Percentiles rank a stretch among this genome's conserved stretches.
Evolutionary conservation across 2,329 filamentous ascomycete genomes (phyloP).

Genomic region (Dryadomyces quercivorus): DNA sequence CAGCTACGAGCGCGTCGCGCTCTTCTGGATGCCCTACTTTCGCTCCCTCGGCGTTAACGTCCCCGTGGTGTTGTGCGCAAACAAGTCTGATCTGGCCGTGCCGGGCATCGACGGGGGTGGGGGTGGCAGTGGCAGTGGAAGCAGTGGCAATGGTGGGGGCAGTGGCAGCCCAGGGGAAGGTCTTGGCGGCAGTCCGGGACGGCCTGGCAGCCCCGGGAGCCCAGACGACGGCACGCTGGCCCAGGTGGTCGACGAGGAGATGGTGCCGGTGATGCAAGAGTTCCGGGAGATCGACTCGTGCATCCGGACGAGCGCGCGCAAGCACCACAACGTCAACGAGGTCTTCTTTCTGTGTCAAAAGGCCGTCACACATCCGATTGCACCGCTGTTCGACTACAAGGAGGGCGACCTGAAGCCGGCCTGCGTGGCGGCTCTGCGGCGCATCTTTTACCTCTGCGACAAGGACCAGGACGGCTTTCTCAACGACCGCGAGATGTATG

Average conservation of each 20-base stretch:
- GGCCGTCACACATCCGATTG: constrained; percentile 92
- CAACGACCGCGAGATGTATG: constrained; percentile 77
- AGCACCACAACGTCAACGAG: constrained; percentile 89
- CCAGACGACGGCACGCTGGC: constrained; percentile 53
- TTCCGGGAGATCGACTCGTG: constrained; percentile 99
- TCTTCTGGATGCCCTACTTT: constrained; percentile 99
- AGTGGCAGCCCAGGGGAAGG: background rate
- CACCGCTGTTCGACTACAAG: constrained; percentile 92
- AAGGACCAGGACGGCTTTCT: constrained; percentile 91
- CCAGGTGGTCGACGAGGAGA: constrained; percentile 89
- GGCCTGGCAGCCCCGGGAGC: constrained; percentile 16
- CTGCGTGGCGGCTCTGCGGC: constrained; percentile 71
- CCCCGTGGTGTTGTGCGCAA: constrained; percentile 89
- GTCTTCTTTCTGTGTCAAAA: constrained; percentile 98
- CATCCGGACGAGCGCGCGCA: constrained; percentile 83
- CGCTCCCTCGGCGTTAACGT: constrained; percentile 97
- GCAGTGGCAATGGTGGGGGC: background rate
- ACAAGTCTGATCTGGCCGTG: constrained; percentile 77
- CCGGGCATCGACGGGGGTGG: background rate
- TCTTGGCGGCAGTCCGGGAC: background rate
- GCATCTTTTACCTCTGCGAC: constrained; percentile 93
- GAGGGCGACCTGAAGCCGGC: constrained; percentile 79
- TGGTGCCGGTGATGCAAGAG: constrained; percentile 95
- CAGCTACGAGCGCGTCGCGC: constrained; percentile 90
- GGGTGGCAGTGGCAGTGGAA: background rate